phyloP scores from a whole-genome alignment of 2,329 filamentous ascomycete genomes.

The Dothistroma septosporum region DNA sequence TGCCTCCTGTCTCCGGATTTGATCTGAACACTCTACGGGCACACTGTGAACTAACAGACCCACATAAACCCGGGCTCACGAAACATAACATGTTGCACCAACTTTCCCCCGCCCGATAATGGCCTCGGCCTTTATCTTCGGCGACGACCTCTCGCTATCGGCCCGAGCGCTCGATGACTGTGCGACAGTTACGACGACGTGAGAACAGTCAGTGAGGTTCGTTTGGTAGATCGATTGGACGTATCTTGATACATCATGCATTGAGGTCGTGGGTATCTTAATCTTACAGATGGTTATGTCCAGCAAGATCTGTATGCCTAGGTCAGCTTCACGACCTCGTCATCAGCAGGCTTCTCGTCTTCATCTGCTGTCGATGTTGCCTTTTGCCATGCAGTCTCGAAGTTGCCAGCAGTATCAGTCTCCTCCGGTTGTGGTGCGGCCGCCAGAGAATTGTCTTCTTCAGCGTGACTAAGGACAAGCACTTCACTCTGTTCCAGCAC shows the following conservation, averaged over 20 bases:
- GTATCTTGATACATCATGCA: background rate
- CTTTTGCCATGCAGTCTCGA: conserved; percentile 23
- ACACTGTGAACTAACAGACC: too few relatives aligned
- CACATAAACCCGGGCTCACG: too few relatives aligned
- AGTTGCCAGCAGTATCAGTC: conserved; percentile 7
- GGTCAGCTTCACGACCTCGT: conserved; percentile 7
- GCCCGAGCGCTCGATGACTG: background rate
- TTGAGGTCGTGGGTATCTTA: background rate
- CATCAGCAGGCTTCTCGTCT: conserved; percentile 2
- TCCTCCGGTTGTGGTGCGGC: background rate
- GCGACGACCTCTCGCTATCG: conserved; percentile 7
- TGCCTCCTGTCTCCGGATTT: too few relatives aligned
- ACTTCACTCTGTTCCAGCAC: conserved; percentile 21
- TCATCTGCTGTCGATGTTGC: conserved; percentile 9
- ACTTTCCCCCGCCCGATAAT: background rate
- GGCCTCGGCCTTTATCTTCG: conserved; percentile 10
- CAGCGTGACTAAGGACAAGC: conserved; percentile 17
- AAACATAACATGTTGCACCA: too few relatives aligned
- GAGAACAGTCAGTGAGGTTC: background rate
- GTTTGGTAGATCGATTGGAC: background rate
- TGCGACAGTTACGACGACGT: too few relatives aligned
- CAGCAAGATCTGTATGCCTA: background rate
- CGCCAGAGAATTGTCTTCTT: conserved; percentile 10
- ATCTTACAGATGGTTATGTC: background rate
- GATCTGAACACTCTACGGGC: too few relatives aligned